A percentile compares a stretch with the other conserved stretches of the same genome.
phyloP scores from a whole-genome alignment of 805 yeast genomes.

The Spathaspora girioi region DNA sequence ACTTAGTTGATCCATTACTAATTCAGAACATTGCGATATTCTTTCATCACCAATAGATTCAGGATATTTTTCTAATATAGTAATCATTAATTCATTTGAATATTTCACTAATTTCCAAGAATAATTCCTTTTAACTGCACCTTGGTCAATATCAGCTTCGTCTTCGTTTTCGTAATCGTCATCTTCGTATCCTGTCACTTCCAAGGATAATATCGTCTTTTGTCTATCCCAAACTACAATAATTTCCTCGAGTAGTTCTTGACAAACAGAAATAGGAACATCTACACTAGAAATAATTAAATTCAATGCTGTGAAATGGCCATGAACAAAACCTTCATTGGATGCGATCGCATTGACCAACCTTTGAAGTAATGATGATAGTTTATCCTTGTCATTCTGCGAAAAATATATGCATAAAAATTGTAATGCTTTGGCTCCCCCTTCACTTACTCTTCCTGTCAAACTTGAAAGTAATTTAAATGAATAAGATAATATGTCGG shows the following conservation, averaged over 20 bases:
- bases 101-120: conserved; percentile 86
- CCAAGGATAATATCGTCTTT: conserved; percentile 54
- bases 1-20: conserved; percentile 63
- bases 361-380: conserved; percentile 4
- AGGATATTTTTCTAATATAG: conserved; percentile 28
- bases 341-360: conserved; percentile 13
- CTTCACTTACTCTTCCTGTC: conserved; percentile 66
- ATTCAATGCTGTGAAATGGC: conserved; percentile 59
- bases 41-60: background rate
- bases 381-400: conserved; percentile 11
- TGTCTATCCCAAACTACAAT: conserved; percentile 42
- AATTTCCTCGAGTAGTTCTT: conserved; percentile 15
- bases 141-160: conserved; percentile 35
- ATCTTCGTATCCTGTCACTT: conserved; percentile 30
- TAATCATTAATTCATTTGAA: conserved; percentile 52
- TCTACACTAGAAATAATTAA: conserved; percentile 23
- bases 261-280: conserved; percentile 3
- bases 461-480: conserved; percentile 29
- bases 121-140: conserved; percentile 53
- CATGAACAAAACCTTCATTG: conserved; percentile 45
- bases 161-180: conserved; percentile 29
- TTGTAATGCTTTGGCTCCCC: conserved; percentile 68
- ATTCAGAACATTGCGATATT: conserved; percentile 38
- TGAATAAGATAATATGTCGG: conserved; percentile 2
- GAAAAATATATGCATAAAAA: conserved; percentile 41